Base-by-base conservation (phyloP, 2,329 filamentous ascomycete species). In the Epichloe baconii region DNA sequence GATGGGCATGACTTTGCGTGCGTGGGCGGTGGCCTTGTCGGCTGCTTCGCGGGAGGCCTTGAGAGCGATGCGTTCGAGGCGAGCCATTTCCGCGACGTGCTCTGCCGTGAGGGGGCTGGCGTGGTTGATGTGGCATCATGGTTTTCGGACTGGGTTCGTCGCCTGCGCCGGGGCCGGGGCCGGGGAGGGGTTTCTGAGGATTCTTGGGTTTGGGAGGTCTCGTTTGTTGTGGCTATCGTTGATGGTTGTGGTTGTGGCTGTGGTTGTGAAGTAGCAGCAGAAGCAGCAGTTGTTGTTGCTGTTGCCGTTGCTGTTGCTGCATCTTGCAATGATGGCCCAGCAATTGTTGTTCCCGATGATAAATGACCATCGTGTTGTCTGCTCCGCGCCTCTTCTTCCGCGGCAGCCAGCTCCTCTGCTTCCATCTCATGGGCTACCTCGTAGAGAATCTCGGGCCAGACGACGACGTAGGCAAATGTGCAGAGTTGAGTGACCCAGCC, bases 401-500 rank as follows among this genome's bases (percentile, higher is more conserved):
- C 61, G 45, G 65, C 63, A 44, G 66, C 73, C 59, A 84, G 71
- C 54, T 82, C 77, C 56, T 87, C 82, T 26, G 77, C 77, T 59
- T 85, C 81, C 43, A 88, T 75, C 50, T 82, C 78, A 58, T 83
- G 78, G 48, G 87, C 82, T 3, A 94, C 88, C 56, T 87, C 83
- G 61, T 86, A 83, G 59, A 93, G 82, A 55, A 95, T 86, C 62
- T 91, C 84, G 2, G 86, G 82, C 68, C 83, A 84, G 42, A 93
- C 86, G 47, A 91, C 80, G 43, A 97, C 81, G 74, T 93, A 95
- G 12, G 85, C 88, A 65, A 94, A 96, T 0, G 88, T 93, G 55
- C 89, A 86, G 5, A 98, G 76, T 65, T 96, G 90, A 0, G 87
- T 95, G 1, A 96, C 90, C 86, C 93, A 95, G 14, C 88, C 89